phyloP scores from a whole-genome alignment of 257 asterid genomes.

The Jacaranda copaia region DNA sequence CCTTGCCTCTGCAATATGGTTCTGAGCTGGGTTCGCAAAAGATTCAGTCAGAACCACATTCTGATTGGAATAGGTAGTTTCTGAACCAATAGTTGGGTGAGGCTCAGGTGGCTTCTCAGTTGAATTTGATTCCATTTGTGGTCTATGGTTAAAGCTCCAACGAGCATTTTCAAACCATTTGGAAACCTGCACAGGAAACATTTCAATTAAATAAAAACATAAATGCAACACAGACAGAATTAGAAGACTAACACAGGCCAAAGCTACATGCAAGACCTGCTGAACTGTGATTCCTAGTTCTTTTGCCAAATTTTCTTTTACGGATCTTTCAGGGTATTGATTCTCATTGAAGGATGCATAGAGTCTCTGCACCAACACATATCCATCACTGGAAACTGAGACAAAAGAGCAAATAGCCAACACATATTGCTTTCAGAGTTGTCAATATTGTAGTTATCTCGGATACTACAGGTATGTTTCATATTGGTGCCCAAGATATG shows the following conservation, averaged over 20 bases:
- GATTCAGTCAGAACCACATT: slow-evolving; percentile 30
- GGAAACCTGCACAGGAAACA: slow-evolving; percentile 52
- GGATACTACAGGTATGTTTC: neutral
- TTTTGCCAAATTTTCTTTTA: slow-evolving; percentile 70
- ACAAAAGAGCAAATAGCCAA: slow-evolving; percentile 32
- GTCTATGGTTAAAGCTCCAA: slow-evolving; percentile 74
- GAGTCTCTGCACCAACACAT: slow-evolving; percentile 70
- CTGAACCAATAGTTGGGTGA: slow-evolving; percentile 34
- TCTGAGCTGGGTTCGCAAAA: slow-evolving; percentile 19
- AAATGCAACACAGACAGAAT: slow-evolving; percentile 3
- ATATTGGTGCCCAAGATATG: slow-evolving; percentile 4
- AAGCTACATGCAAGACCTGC: slow-evolving; percentile 62
- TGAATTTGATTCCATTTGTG: slow-evolving; percentile 46
- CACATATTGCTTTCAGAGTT: neutral
- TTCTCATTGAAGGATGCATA: slow-evolving; percentile 71
- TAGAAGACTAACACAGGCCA: slow-evolving; percentile 6
- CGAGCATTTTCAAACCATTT: slow-evolving; percentile 97
- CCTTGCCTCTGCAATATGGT: neutral
- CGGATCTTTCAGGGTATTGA: slow-evolving; percentile 74
- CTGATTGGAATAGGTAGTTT: slow-evolving; percentile 35
- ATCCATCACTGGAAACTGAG: slow-evolving; percentile 27
- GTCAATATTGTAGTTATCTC: slow-evolving; percentile 1
- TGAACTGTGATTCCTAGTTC: slow-evolving; percentile 68
- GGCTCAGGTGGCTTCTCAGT: slow-evolving; percentile 47
- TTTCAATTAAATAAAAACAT: slow-evolving; percentile 8